Percentiles rank a stretch among this genome's conserved stretches.
Conservation (phyloP, 164 flowering plant species). For the Stephania yunnanensis region DNA sequence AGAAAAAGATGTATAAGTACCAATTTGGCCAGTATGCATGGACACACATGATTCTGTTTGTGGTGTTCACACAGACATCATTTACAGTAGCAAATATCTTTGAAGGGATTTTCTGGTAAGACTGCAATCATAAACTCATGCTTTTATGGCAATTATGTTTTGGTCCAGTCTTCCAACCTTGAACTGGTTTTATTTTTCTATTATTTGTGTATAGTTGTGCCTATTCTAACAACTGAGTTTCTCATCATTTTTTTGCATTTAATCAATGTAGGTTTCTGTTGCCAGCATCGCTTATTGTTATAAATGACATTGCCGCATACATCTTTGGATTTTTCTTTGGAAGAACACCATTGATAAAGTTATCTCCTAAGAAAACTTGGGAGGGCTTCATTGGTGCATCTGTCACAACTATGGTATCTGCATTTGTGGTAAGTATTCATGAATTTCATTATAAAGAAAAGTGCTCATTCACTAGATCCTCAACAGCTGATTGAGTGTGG, state of each 20-base stretch:
- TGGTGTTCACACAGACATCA: slow-evolving; percentile 85
- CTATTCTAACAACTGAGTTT: neutral
- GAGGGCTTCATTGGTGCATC: slow-evolving; percentile 99
- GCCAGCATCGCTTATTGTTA: slow-evolving; percentile 93
- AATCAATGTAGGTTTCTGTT: slow-evolving; percentile 85
- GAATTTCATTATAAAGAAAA: neutral
- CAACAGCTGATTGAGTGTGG: neutral
- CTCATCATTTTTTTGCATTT: slow-evolving; percentile 6
- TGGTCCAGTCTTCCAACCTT: neutral
- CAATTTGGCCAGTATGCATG: slow-evolving; percentile 98
- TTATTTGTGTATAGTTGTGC: neutral
- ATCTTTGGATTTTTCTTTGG: slow-evolving; percentile 96
- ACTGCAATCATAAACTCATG: neutral
- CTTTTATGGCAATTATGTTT: neutral
- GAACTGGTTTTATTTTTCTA: neutral
- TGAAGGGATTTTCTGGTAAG: slow-evolving; percentile 97
- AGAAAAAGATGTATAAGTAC: slow-evolving; percentile 99
- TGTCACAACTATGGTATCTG: slow-evolving; percentile 70
- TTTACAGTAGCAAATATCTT: slow-evolving; percentile 92
- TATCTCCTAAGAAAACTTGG: slow-evolving; percentile 99
- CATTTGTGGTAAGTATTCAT: slow-evolving; percentile 61
- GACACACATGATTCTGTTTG: slow-evolving; percentile 99
- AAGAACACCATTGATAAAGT: slow-evolving; percentile 84
- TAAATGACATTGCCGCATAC: slow-evolving; percentile 95
- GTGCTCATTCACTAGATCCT: neutral